Percentiles rank a stretch among this genome's conserved stretches.
Conservation (phyloP, 768 basidiomycete species). For the Phylloporus sp. region DNA sequence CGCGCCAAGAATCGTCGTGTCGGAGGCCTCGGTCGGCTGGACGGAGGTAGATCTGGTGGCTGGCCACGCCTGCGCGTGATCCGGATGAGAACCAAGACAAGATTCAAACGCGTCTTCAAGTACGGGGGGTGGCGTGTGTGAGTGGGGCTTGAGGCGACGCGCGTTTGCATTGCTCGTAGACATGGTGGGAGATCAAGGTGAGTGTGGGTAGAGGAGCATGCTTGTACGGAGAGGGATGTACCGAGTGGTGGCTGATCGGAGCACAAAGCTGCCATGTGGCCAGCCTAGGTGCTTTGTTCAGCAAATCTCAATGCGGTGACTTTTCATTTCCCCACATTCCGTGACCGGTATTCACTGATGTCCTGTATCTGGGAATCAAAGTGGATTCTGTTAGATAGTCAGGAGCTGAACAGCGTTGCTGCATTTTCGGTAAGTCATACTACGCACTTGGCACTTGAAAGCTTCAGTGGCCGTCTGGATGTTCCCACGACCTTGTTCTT, state of each 20-base stretch:
- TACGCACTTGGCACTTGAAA: too few relatives aligned
- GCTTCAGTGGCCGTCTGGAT: too few relatives aligned
- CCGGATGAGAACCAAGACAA: not conserved
- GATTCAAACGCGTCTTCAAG: not conserved
- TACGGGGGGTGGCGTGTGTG: not conserved
- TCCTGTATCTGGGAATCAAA: not conserved
- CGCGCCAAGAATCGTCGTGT: not conserved
- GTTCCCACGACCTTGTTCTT: not conserved
- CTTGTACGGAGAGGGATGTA: not conserved
- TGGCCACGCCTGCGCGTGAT: not conserved
- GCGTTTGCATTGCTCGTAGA: not conserved
- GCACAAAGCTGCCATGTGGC: slow-evolving; percentile 15
- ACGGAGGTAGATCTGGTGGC: slow-evolving; percentile 2
- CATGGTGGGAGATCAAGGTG: slow-evolving; percentile 9
- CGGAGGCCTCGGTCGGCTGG: slow-evolving; percentile 2
- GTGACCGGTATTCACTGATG: not conserved
- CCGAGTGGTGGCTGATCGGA: slow-evolving; percentile 8
- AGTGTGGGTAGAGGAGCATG: not conserved
- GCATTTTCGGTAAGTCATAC: not conserved
- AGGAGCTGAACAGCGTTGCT: not conserved
- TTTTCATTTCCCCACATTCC: not conserved
- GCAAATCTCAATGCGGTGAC: not conserved
- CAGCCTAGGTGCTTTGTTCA: slow-evolving; percentile 10
- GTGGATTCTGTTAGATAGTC: not conserved
- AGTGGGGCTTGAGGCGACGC: not conserved